phyloP scores from a whole-genome alignment of 1,139 yeast genomes.

The Ogataea hybrid region DNA sequence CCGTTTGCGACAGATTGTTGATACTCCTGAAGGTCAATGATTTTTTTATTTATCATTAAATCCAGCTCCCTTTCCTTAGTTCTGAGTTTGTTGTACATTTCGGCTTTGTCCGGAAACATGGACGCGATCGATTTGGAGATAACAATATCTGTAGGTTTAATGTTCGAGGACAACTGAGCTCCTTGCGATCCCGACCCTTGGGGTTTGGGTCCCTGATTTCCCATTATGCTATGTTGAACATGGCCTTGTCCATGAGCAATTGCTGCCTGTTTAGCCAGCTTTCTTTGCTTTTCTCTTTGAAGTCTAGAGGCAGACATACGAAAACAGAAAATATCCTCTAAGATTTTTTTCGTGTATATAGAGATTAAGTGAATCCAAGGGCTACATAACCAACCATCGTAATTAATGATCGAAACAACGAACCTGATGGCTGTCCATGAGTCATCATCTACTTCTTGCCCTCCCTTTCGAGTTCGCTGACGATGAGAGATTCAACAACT shows the following conservation, averaged over 20 bases:
- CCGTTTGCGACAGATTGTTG: conserved; percentile 41
- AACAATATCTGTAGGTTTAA: conserved; percentile 70
- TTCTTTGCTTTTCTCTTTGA: conserved; percentile 20
- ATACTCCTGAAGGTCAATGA: conserved; percentile 77
- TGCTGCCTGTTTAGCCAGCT: conserved; percentile 14
- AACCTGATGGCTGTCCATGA: conserved; percentile 3
- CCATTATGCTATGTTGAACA: conserved; percentile 11
- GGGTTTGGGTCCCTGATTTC: conserved; percentile 13
- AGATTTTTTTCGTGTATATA: conserved; percentile 4
- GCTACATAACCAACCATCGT: conserved; percentile 10
- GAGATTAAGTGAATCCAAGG: neutral
- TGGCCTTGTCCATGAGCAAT: conserved; percentile 15
- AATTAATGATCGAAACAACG: neutral
- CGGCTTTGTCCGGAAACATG: conserved; percentile 68
- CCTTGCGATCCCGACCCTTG: conserved; percentile 18
- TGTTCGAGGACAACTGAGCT: conserved; percentile 25
- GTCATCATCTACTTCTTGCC: conserved; percentile 7
- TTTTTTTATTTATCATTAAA: conserved; percentile 75
- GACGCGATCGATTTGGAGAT: conserved; percentile 60
- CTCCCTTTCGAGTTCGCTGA: conserved; percentile 62
- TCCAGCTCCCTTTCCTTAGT: conserved; percentile 82
- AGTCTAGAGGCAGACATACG: conserved; percentile 12
- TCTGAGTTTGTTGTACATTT: conserved; percentile 62
- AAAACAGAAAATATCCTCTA: conserved; percentile 1
- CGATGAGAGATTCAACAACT: conserved; percentile 70